These are phyloP conservation scores for Bothriochloa decipiens DNA, from an alignment of 176 grass and related monocot genomes.

Conservation along the genomic window DNA sequence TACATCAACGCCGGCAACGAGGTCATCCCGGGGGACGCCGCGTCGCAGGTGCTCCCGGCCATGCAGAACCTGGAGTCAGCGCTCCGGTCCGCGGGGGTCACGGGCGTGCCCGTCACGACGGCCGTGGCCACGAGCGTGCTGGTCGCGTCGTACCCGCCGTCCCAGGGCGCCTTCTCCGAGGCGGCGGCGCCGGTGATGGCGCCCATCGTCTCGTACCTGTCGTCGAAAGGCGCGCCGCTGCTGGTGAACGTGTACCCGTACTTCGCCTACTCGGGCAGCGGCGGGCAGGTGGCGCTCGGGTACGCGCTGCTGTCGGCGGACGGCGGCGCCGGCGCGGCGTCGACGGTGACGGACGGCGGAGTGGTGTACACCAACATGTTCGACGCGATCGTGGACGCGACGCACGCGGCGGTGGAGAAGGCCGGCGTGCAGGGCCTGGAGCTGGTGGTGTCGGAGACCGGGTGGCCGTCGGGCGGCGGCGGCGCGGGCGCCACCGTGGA, in stretches of 20 bases:
- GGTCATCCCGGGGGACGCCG: slow-evolving; percentile 53
- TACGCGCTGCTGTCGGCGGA: slow-evolving; percentile 71
- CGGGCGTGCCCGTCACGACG: slow-evolving; percentile 72
- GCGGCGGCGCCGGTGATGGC: slow-evolving; percentile 50
- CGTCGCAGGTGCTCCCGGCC: slow-evolving; percentile 62
- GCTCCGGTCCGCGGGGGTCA: slow-evolving; percentile 46
- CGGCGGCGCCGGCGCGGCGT: slow-evolving; percentile 29
- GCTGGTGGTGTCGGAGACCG: slow-evolving; percentile 91
- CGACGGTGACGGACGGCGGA: slow-evolving; percentile 50
- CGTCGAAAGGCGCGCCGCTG: slow-evolving; percentile 54
- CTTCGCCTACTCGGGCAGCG: slow-evolving; percentile 63
- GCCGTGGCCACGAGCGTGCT: slow-evolving; percentile 60
- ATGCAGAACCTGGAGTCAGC: slow-evolving; percentile 72
- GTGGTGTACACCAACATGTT: slow-evolving; percentile 90
- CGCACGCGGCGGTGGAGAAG: slow-evolving; percentile 86
- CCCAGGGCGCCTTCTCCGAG: slow-evolving; percentile 64
- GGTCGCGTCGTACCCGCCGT: slow-evolving; percentile 70
- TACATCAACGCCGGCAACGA: slow-evolving; percentile 96
- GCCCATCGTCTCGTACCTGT: slow-evolving; percentile 55
- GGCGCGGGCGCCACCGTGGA: slow-evolving; percentile 58
- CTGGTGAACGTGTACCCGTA: slow-evolving; percentile 86
- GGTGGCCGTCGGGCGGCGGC: slow-evolving; percentile 86
- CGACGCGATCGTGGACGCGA: slow-evolving; percentile 87
- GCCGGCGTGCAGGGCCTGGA: slow-evolving; percentile 51
- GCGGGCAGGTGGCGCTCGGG: slow-evolving; percentile 52